These are phyloP conservation scores for Gloeostereum incarnatum DNA, from an alignment of 768 basidiomycete genomes.

Conservation along the genomic window DNA sequence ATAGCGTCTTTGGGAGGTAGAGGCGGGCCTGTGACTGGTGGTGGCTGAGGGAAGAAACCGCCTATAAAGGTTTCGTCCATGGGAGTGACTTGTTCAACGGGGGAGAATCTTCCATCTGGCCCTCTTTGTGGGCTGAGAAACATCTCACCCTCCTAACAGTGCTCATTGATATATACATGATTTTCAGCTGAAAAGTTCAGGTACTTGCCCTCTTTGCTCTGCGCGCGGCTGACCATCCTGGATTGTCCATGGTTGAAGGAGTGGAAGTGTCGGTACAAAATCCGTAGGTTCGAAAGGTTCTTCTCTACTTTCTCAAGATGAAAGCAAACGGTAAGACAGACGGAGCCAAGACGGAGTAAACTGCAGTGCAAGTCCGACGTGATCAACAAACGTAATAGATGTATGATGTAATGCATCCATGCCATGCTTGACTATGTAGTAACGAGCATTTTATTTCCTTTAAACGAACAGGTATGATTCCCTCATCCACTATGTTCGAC, in stretches of 20 bases:
- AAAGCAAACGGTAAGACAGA: too few relatives aligned
- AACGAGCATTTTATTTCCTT: too few relatives aligned
- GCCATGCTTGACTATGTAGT: too few relatives aligned
- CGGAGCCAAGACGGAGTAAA: too few relatives aligned
- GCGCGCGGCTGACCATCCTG: slow-evolving; percentile 68
- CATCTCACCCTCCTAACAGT: slow-evolving; percentile 17
- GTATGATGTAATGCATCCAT: too few relatives aligned
- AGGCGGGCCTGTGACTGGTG: slow-evolving; percentile 32
- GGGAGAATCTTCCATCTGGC: slow-evolving; percentile 38
- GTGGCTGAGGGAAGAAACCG: slow-evolving; percentile 31
- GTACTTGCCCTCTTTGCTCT: slow-evolving; percentile 45
- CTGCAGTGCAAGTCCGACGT: too few relatives aligned
- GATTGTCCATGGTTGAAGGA: slow-evolving; percentile 50
- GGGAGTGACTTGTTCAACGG: slow-evolving; percentile 52
- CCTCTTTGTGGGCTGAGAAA: slow-evolving; percentile 24
- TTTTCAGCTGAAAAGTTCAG: slow-evolving; percentile 12
- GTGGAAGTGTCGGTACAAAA: too few relatives aligned
- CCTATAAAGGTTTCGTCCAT: slow-evolving; percentile 56
- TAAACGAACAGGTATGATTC: too few relatives aligned
- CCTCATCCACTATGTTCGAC: slow-evolving; percentile 85
- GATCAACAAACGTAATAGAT: too few relatives aligned
- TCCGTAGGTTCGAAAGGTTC: too few relatives aligned
- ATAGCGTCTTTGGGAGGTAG: slow-evolving; percentile 39
- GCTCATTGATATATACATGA: slow-evolving; percentile 4
- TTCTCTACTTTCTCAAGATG: too few relatives aligned